Evolutionary conservation across 2,329 filamentous ascomycete genomes (phyloP).

Genomic region (Bipolaris cookei): DNA sequence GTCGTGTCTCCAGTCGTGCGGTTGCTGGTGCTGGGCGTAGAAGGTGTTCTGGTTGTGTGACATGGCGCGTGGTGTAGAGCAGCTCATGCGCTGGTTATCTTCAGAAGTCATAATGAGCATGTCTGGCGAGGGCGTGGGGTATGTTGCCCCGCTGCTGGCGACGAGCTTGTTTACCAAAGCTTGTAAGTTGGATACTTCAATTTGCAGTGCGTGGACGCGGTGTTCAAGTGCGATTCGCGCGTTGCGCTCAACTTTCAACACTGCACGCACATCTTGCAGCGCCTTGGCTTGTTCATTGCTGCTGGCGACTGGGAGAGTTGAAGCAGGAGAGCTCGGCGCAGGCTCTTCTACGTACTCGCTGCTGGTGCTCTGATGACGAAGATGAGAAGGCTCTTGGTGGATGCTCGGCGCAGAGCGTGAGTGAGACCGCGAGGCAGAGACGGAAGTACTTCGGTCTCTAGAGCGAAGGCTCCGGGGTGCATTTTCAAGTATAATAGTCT

Average conservation of each 20-base stretch:
- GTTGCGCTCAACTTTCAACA: constrained; percentile 39
- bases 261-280: constrained; percentile 33
- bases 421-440: constrained; percentile 26
- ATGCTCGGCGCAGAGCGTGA: constrained; percentile 26
- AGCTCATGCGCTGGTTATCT: constrained; percentile 30
- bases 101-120: constrained; percentile 28
- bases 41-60: constrained; percentile 1
- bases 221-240: constrained; percentile 45
- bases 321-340: constrained; percentile 19
- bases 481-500: constrained; percentile 50
- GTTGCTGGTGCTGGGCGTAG: background rate
- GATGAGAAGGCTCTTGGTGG: constrained; percentile 22
- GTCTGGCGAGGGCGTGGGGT: constrained; percentile 46
- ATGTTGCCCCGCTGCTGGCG: constrained; percentile 25
- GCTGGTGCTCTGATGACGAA: constrained; percentile 24
- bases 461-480: constrained; percentile 43
- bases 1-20: constrained; percentile 3
- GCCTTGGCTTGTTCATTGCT: constrained; percentile 10
- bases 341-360: constrained; percentile 17
- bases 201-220: constrained; percentile 41
- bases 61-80: constrained; percentile 35
- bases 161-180: constrained; percentile 39
- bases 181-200: constrained; percentile 42
- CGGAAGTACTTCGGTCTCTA: constrained; percentile 40
- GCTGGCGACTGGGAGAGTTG: constrained; percentile 3